A percentile compares a stretch with the other conserved stretches of the same genome.
Conservation (phyloP, 1,284 basidiomycete genomes). For the Austroboletus novae-zelandiae region DNA sequence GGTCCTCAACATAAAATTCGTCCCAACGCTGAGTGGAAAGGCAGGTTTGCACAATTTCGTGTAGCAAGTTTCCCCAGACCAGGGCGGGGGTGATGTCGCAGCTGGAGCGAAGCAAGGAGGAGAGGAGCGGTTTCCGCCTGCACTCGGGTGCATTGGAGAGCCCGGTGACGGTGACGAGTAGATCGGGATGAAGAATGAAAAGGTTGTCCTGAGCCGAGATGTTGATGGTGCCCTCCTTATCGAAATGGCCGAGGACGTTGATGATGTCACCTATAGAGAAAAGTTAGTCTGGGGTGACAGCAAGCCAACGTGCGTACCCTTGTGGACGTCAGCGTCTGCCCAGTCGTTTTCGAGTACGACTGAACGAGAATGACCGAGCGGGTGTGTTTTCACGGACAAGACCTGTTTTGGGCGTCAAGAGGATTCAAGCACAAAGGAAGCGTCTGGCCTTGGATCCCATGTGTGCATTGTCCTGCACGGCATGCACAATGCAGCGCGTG, state of each 20-base stretch:
- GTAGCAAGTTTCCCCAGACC: conserved; percentile 88
- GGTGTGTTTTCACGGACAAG: conserved; percentile 43
- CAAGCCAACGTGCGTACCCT: conserved; percentile 37
- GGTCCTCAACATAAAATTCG: conserved; percentile 50
- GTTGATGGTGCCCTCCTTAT: conserved; percentile 44
- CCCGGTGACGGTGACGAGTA: conserved; percentile 85
- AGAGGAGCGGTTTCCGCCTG: conserved; percentile 76
- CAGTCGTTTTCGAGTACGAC: conserved; percentile 68
- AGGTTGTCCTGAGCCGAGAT: conserved; percentile 59
- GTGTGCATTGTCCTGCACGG: conserved; percentile 34
- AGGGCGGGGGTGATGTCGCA: conserved; percentile 63
- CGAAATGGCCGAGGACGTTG: conserved; percentile 71
- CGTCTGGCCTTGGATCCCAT: conserved; percentile 15
- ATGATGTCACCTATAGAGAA: conserved; percentile 62
- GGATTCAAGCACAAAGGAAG: conserved; percentile 1
- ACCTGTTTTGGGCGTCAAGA: conserved; percentile 30
- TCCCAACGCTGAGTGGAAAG: conserved; percentile 63
- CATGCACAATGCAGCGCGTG: conserved; percentile 53
- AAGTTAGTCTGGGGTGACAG: not conserved
- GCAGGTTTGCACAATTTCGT: conserved; percentile 84
- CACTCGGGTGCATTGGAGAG: conserved; percentile 83
- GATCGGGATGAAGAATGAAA: conserved; percentile 85
- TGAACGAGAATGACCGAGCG: conserved; percentile 38
- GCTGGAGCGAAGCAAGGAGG: conserved; percentile 55
- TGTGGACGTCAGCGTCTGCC: conserved; percentile 52